These are phyloP conservation scores for Penicillium nucicola DNA, from an alignment of 495 filamentous ascomycete genomes.

Conservation along the genomic window DNA sequence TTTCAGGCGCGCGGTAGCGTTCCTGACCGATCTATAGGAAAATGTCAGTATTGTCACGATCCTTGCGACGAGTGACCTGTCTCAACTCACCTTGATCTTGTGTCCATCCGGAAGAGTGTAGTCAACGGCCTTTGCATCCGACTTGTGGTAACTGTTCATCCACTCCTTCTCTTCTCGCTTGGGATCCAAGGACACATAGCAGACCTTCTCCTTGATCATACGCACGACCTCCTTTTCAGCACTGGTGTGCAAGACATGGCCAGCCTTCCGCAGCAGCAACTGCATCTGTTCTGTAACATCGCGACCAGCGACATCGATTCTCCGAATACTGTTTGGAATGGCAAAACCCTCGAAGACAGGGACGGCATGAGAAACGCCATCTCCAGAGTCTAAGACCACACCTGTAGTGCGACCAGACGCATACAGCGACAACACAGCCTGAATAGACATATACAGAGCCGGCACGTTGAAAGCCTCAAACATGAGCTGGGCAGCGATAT, in stretches of 20 bases:
- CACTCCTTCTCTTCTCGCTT: slow-evolving; percentile 95
- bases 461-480: slow-evolving; percentile 99
- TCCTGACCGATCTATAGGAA: slow-evolving; percentile 71
- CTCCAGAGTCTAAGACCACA: slow-evolving; percentile 91
- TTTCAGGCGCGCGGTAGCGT: slow-evolving; percentile 93
- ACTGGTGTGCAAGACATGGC: slow-evolving; percentile 93
- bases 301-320: slow-evolving; percentile 96
- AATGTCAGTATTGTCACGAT: background rate
- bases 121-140: slow-evolving; percentile 69
- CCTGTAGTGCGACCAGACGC: slow-evolving; percentile 95
- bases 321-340: slow-evolving; percentile 87
- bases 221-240: slow-evolving; percentile 98
- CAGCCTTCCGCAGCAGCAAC: slow-evolving; percentile 83
- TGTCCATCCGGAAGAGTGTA: slow-evolving; percentile 91
- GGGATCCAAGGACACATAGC: slow-evolving; percentile 91
- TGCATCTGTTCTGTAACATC: slow-evolving; percentile 98
- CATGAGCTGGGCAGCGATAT: slow-evolving; percentile 94
- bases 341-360: slow-evolving; percentile 98
- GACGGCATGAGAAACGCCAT: slow-evolving; percentile 96
- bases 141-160: slow-evolving; percentile 54
- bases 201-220: slow-evolving; percentile 90
- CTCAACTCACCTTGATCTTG: slow-evolving; percentile 69
- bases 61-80: background rate
- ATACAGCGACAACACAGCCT: slow-evolving; percentile 95
- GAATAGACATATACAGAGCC: slow-evolving; percentile 92